A percentile compares a stretch with the other conserved stretches of the same genome.
Conservation (phyloP, 2,329 filamentous ascomycete species). For the Talaromyces rugulosus region DNA sequence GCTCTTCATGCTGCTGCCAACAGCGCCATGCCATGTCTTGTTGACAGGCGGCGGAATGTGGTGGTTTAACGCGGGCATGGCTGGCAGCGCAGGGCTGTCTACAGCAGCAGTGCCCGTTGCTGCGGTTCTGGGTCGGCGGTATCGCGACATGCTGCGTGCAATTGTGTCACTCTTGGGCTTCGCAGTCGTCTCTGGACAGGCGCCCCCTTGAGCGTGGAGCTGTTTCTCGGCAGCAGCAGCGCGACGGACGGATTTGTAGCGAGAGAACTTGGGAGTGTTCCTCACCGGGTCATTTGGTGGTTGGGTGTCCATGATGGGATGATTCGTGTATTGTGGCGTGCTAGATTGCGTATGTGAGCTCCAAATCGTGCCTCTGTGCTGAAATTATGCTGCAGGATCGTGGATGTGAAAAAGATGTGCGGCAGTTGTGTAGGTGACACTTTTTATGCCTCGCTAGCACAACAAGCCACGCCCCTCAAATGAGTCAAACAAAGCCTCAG, state of each 20-base stretch:
- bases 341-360: background rate
- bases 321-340: background rate
- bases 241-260: constrained; percentile 56
- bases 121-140: constrained; percentile 23
- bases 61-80: constrained; percentile 10
- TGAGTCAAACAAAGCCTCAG: background rate
- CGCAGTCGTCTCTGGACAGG: background rate
- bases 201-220: background rate
- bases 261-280: constrained; percentile 47
- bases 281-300: constrained; percentile 5
- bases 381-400: background rate
- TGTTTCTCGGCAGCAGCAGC: constrained; percentile 22
- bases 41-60: constrained; percentile 1
- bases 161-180: constrained; percentile 22
- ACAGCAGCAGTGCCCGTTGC: constrained; percentile 11
- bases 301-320: constrained; percentile 22
- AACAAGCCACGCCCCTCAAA: background rate
- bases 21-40: background rate
- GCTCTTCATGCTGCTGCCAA: background rate
- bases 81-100: constrained; percentile 13
- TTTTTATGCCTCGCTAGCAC: background rate
- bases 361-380: background rate
- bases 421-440: background rate
- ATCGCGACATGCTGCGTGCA: constrained; percentile 35
- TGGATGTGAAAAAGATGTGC: background rate